phyloP scores from a whole-genome alignment of 2,329 filamentous ascomycete species.

The Apiospora koreana region DNA sequence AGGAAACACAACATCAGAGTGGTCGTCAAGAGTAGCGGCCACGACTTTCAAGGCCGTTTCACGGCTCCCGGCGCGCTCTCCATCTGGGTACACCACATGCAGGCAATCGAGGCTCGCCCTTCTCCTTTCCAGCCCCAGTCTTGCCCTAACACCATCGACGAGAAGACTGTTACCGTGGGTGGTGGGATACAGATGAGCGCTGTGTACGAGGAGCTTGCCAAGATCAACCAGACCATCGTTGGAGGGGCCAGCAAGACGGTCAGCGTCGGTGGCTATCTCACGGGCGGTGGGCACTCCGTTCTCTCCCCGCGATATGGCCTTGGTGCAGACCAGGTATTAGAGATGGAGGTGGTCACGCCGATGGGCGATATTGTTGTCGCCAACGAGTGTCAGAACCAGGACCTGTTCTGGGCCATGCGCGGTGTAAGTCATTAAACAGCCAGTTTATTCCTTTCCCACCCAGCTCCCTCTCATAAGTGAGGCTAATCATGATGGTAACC shows the following conservation, averaged over 20 bases:
- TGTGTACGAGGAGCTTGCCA: slow-evolving; percentile 46
- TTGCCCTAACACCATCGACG: slow-evolving; percentile 41
- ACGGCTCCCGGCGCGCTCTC: slow-evolving; percentile 52
- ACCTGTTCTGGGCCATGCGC: slow-evolving; percentile 65
- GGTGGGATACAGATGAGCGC: slow-evolving; percentile 55
- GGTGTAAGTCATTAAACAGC: slow-evolving; percentile 39
- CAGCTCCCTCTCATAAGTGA: neutral
- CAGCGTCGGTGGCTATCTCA: slow-evolving; percentile 60
- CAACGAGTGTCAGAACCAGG: slow-evolving; percentile 53
- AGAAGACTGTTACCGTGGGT: slow-evolving; percentile 51
- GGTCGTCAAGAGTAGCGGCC: slow-evolving; percentile 45
- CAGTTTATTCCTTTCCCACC: neutral
- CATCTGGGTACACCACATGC: slow-evolving; percentile 55
- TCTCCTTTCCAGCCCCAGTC: slow-evolving; percentile 42
- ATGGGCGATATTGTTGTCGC: slow-evolving; percentile 49
- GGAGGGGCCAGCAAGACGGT: slow-evolving; percentile 58
- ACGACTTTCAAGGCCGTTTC: slow-evolving; percentile 47
- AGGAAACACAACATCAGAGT: slow-evolving; percentile 44
- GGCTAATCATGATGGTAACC: neutral
- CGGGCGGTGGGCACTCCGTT: slow-evolving; percentile 61
- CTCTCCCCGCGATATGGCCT: slow-evolving; percentile 57
- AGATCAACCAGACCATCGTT: slow-evolving; percentile 50
- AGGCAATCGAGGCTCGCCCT: slow-evolving; percentile 36
- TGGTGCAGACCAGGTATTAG: slow-evolving; percentile 62
- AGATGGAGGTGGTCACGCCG: slow-evolving; percentile 58